Evolutionary conservation across 2,329 filamentous ascomycete genomes (phyloP).

Genomic region (Cladosporium sphaerospermum): DNA sequence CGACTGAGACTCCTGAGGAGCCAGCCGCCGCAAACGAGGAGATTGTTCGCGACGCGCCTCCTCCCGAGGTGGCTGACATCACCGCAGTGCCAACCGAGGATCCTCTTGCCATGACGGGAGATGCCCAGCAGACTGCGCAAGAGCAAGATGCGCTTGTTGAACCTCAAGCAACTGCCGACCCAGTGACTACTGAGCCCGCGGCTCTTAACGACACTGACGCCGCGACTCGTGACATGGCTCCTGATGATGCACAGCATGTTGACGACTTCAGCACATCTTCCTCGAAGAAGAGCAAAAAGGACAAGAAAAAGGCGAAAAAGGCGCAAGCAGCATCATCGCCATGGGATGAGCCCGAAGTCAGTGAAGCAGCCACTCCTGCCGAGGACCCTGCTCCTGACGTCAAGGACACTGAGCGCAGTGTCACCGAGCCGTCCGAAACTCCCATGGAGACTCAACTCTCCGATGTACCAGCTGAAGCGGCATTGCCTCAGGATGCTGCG

Average conservation of each 20-base stretch:
- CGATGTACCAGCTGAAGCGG: too few relatives aligned
- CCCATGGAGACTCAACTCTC: background rate
- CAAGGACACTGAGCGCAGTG: background rate
- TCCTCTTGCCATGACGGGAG: too few relatives aligned
- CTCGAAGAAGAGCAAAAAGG: slow-evolving; percentile 34
- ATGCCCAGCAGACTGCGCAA: too few relatives aligned
- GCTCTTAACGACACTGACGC: too few relatives aligned
- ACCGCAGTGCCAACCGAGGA: too few relatives aligned
- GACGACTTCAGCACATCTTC: slow-evolving; percentile 8
- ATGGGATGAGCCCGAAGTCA: background rate
- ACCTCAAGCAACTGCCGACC: too few relatives aligned
- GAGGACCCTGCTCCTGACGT: background rate
- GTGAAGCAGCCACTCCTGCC: background rate
- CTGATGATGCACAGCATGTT: background rate
- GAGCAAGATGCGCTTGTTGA: too few relatives aligned
- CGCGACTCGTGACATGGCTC: background rate
- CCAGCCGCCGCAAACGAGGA: background rate
- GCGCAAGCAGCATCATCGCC: background rate
- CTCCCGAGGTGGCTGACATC: too few relatives aligned
- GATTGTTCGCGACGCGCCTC: too few relatives aligned
- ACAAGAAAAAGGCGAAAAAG: slow-evolving; percentile 35
- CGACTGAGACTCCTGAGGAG: background rate
- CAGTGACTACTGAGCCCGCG: too few relatives aligned
- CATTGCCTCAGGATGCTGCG: background rate
- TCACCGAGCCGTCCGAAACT: background rate